Evolutionary conservation across 2,329 filamentous ascomycete species (phyloP).

Genomic region (Microthyrium microscopicum): DNA sequence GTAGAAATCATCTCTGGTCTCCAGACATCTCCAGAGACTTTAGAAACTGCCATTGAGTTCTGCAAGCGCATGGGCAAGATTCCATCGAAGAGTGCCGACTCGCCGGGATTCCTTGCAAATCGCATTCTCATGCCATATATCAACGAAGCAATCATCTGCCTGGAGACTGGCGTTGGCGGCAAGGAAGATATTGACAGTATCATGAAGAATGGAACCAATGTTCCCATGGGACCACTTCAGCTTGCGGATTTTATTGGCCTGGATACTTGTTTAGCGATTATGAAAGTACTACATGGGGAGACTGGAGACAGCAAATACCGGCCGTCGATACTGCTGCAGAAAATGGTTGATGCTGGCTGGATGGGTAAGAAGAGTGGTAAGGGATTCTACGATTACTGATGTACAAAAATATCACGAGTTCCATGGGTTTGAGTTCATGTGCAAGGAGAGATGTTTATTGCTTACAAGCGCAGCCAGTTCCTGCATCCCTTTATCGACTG

Average conservation of each 20-base stretch:
- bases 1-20: conserved; percentile 94
- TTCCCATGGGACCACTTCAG: conserved; percentile 90
- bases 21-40: conserved; percentile 70
- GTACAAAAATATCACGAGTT: too few species aligned
- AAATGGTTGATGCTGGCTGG: conserved; percentile 98
- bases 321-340: conserved; percentile 68
- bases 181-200: conserved; percentile 90
- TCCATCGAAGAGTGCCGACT: conserved; percentile 70
- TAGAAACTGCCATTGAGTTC: conserved; percentile 70
- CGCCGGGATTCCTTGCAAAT: conserved; percentile 89
- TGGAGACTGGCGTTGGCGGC: conserved; percentile 80
- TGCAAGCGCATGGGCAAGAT: conserved; percentile 90
- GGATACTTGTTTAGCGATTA: conserved; percentile 91
- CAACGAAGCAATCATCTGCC: conserved; percentile 91
- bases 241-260: conserved; percentile 94
- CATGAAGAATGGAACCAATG: conserved; percentile 98
- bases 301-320: conserved; percentile 93
- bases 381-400: conserved; percentile 83
- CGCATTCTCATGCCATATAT: conserved; percentile 98
- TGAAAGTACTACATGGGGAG: conserved; percentile 84
- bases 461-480: too few species aligned
- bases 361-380: conserved; percentile 93
- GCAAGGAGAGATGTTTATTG: too few species aligned
- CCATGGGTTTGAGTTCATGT: too few species aligned
- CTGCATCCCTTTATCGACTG: too few species aligned